These are phyloP conservation scores for Paxillus involutus DNA, from an alignment of 768 basidiomycete genomes.

Conservation along the genomic window DNA sequence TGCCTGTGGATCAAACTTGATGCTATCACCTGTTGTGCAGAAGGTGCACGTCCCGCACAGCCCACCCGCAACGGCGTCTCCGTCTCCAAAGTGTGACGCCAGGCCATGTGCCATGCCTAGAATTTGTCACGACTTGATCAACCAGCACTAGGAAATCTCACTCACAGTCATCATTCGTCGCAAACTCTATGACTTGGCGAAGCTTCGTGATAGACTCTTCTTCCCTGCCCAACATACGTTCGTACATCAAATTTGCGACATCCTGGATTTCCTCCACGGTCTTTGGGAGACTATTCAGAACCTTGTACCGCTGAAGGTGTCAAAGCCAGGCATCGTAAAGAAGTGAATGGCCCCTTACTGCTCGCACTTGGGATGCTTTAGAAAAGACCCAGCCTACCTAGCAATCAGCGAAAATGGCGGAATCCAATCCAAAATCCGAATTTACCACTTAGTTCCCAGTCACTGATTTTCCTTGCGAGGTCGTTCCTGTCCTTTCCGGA, in stretches of 20 bases:
- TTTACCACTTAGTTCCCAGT: conserved; percentile 40
- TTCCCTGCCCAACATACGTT: conserved; percentile 41
- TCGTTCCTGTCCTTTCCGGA: conserved; percentile 30
- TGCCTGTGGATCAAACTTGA: conserved; percentile 29
- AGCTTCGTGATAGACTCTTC: conserved; percentile 41
- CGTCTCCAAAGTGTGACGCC: conserved; percentile 45
- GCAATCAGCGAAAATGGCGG: background rate
- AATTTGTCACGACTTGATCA: background rate
- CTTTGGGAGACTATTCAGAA: conserved; percentile 37
- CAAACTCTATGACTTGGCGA: conserved; percentile 38
- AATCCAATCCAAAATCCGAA: background rate
- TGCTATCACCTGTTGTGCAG: conserved; percentile 36
- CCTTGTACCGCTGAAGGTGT: conserved; percentile 32
- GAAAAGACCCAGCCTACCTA: conserved; percentile 27
- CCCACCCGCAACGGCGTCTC: conserved; percentile 37
- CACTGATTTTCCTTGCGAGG: conserved; percentile 35
- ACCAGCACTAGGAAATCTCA: background rate
- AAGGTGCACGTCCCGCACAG: conserved; percentile 45
- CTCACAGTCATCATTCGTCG: conserved; percentile 39
- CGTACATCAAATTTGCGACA: conserved; percentile 34
- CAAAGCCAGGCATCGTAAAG: background rate
- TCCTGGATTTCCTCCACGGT: conserved; percentile 30
- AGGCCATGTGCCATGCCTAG: conserved; percentile 43
- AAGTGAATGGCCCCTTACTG: conserved; percentile 18
- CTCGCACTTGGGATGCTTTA: conserved; percentile 40